These are phyloP conservation scores for Azolla pinnata DNA, from an alignment of 75 land plant genomes.

Conservation along the genomic window DNA sequence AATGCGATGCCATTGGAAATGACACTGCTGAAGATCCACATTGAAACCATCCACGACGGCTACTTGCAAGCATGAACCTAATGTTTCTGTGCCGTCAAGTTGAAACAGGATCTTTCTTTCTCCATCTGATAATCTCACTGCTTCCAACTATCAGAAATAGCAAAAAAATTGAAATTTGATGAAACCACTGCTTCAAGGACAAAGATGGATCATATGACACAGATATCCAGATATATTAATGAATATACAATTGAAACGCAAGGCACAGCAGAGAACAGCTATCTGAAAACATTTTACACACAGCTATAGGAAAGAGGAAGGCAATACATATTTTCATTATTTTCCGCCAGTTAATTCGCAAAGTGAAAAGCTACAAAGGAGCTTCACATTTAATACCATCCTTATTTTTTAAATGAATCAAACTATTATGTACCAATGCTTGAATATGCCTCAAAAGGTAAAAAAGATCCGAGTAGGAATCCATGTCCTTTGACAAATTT, in stretches of 20 bases:
- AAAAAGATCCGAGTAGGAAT: too few relatives aligned
- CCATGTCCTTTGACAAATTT: too few relatives aligned
- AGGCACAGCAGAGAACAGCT: not conserved
- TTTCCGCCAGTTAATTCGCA: too few relatives aligned
- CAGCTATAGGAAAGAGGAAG: not conserved
- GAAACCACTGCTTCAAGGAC: not conserved
- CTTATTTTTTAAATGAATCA: too few relatives aligned
- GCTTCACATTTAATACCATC: too few relatives aligned
- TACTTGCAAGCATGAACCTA: conserved; percentile 56
- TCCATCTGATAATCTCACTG: conserved; percentile 39
- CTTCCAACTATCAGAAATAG: conserved; percentile 41
- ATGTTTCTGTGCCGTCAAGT: conserved; percentile 51
- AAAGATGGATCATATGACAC: not conserved
- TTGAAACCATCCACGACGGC: conserved; percentile 22
- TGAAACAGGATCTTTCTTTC: conserved; percentile 32
- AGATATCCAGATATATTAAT: not conserved
- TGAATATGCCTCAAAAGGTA: too few relatives aligned
- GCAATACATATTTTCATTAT: not conserved
- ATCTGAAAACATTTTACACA: not conserved
- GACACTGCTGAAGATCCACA: conserved; percentile 42
- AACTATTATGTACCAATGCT: too few relatives aligned
- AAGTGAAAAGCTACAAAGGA: too few relatives aligned
- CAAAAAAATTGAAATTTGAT: too few relatives aligned
- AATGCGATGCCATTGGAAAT: conserved; percentile 74
- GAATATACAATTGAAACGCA: not conserved